Conservation (phyloP, 495 filamentous ascomycete genomes). For the Letharia lupina region DNA sequence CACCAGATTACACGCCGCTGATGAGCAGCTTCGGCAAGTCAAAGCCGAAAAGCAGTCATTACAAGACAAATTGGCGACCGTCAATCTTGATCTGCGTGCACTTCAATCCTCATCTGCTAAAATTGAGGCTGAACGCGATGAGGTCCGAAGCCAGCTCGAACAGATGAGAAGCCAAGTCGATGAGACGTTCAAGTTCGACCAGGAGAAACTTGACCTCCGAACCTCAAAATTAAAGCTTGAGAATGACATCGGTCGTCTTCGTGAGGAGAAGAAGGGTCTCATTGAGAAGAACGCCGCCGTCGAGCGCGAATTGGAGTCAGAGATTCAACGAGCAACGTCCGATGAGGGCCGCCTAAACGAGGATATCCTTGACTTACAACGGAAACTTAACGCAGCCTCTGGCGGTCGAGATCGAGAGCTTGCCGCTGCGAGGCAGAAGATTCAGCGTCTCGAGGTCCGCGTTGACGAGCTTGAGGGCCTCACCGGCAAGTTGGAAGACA, state of each 20-base stretch:
- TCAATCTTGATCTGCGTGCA: slow-evolving; percentile 53
- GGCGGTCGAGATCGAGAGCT: slow-evolving; percentile 43
- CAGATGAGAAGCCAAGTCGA: slow-evolving; percentile 42
- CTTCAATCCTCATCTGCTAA: slow-evolving; percentile 46
- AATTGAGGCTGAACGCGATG: slow-evolving; percentile 54
- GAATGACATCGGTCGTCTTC: slow-evolving; percentile 48
- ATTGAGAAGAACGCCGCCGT: slow-evolving; percentile 43
- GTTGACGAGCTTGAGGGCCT: slow-evolving; percentile 51
- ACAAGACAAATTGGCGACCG: slow-evolving; percentile 52
- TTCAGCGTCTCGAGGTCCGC: slow-evolving; percentile 51
- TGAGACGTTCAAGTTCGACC: slow-evolving; percentile 49
- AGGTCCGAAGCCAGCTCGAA: slow-evolving; percentile 50
- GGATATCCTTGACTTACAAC: slow-evolving; percentile 51
- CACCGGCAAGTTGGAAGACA: not conserved
- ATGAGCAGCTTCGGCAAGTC: slow-evolving; percentile 41
- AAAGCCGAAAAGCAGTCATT: slow-evolving; percentile 51
- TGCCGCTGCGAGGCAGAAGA: slow-evolving; percentile 42
- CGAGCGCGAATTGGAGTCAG: slow-evolving; percentile 46
- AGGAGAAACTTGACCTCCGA: slow-evolving; percentile 54
- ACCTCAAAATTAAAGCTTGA: slow-evolving; percentile 52
- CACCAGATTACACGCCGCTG: slow-evolving; percentile 34
- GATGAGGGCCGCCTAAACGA: slow-evolving; percentile 51
- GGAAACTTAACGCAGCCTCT: slow-evolving; percentile 35
- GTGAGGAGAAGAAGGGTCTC: slow-evolving; percentile 47
- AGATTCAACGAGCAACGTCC: slow-evolving; percentile 46